Evolutionary conservation across 371 early-diverging fungal genomes (phyloP), one percentile per base, ranked within the genome.

Genomic region (Rhizomucor pusillus): DNA sequence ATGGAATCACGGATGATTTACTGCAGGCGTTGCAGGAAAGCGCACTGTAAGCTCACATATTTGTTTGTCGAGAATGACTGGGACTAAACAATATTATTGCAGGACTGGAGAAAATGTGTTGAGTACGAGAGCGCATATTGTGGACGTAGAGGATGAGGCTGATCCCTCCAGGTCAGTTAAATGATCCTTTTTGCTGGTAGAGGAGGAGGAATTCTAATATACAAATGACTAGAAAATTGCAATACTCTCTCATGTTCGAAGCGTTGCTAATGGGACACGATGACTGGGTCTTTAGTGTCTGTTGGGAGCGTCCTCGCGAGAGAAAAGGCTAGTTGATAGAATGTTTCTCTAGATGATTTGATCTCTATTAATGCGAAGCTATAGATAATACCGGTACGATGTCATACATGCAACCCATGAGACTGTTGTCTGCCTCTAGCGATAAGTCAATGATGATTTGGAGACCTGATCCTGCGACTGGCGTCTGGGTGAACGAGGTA

Each of bases 391-490:
- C 41, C 37, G 39, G 49, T 46, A 52, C 56, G 44, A 16, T 51
- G 50, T 56, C 57, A 11, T 79, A 77, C 47, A 63, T 78, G 25
- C 90, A 91, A 63, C 88, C 89, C 23, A 77, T 89, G 76, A 64
- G 77, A 4, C 66, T 97, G 11, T 71, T 94, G 14, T 91, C 95
- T 3, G 89, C 97, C 0, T 95, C 96, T 0, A 90, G 91, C 10
- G 98, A 98, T 71, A 91, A 94, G 70, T 89, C 92, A 23, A 84
- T 94, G 75, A 88, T 96, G 73, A 71, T 94, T 25, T 98, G 98
- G 98, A 71, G 69, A 11, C 93, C 96, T 3, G 94, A 95, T 62
- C 49, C 67, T 6, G 72, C 79, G 14, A 86, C 86, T 3, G 93
- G 91, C 40, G 86, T 92, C 14, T 98, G 98, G 98, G 63, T 90